Evolutionary conservation across 208 protist genomes (phyloP).

Genomic region (Crithidia acanthocephali): DNA sequence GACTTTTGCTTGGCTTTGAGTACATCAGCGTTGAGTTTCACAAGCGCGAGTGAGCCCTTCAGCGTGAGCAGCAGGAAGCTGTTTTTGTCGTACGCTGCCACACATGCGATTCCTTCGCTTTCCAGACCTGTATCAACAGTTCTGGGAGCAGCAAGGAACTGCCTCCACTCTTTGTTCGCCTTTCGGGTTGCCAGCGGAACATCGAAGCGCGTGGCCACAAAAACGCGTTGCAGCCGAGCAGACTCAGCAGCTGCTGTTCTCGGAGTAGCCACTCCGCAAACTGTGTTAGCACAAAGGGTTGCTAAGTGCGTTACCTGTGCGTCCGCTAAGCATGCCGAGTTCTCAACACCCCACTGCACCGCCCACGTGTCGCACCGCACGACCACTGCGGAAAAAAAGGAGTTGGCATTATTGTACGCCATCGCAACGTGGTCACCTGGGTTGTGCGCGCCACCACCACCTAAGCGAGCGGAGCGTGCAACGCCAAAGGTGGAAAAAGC

Average conservation of each 20-base stretch:
- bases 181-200: conserved; percentile 16
- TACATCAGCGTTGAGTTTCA: conserved; percentile 15
- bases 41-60: conserved; percentile 24
- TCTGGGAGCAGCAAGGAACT: conserved; percentile 23
- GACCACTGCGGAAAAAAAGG: conserved; percentile 58
- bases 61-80: conserved; percentile 22
- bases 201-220: conserved; percentile 41
- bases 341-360: conserved; percentile 68
- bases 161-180: conserved; percentile 35
- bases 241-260: background rate
- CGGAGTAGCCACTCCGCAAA: conserved; percentile 32
- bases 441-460: conserved; percentile 17
- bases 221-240: conserved; percentile 14
- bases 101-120: conserved; percentile 23
- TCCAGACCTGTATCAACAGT: conserved; percentile 25
- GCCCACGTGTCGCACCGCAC: conserved; percentile 87
- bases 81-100: conserved; percentile 28
- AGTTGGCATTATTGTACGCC: conserved; percentile 26
- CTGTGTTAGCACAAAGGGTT: conserved; percentile 25
- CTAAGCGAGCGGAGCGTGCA: conserved; percentile 6
- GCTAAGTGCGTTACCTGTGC: conserved; percentile 27
- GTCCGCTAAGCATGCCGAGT: conserved; percentile 24
- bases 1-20: conserved; percentile 4
- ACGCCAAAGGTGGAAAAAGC: conserved; percentile 31
- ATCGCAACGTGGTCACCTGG: conserved; percentile 60